These are phyloP conservation scores for Calonectria montana DNA, from an alignment of 2,329 filamentous ascomycete genomes.

Conservation along the genomic window DNA sequence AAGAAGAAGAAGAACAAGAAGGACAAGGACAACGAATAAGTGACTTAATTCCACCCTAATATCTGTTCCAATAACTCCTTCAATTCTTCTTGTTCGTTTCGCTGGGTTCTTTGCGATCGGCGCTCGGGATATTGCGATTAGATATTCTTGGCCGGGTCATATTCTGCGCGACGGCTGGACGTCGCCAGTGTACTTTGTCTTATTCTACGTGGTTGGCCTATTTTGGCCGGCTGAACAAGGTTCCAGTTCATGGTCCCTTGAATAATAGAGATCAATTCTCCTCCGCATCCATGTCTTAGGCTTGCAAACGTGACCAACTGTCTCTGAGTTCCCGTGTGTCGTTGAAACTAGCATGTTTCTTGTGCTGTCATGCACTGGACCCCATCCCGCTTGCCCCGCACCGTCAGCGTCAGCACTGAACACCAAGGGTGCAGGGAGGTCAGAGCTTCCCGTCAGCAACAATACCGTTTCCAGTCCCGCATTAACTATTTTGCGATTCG, in stretches of 20 bases:
- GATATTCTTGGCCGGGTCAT: conserved; percentile 52
- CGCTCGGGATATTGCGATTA: conserved; percentile 57
- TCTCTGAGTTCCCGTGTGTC: not conserved
- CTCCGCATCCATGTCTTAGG: not conserved
- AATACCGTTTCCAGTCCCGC: not conserved
- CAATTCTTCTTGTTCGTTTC: conserved; percentile 52
- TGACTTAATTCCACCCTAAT: conserved; percentile 41
- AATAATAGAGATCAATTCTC: conserved; percentile 34
- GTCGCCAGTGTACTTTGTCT: conserved; percentile 44
- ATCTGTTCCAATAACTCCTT: conserved; percentile 56
- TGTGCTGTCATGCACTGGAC: not conserved
- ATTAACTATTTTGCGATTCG: not conserved
- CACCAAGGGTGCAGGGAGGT: not conserved
- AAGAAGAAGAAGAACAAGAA: conserved; percentile 83
- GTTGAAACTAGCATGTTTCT: conserved; percentile 10
- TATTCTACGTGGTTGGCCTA: conserved; percentile 36
- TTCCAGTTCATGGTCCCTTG: conserved; percentile 26
- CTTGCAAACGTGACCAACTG: not conserved
- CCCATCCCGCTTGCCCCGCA: conserved; percentile 7
- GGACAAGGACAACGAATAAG: conserved; percentile 71
- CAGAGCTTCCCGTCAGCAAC: not conserved
- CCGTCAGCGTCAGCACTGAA: not conserved
- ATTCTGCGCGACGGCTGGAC: conserved; percentile 40
- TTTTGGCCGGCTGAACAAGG: conserved; percentile 30
- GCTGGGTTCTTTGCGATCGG: conserved; percentile 55